Percentiles rank a stretch among this genome's conserved stretches.
These are phyloP conservation scores for Simplicillium aogashimaense DNA, from an alignment of 2,329 filamentous ascomycete species.

Conservation along the genomic window DNA sequence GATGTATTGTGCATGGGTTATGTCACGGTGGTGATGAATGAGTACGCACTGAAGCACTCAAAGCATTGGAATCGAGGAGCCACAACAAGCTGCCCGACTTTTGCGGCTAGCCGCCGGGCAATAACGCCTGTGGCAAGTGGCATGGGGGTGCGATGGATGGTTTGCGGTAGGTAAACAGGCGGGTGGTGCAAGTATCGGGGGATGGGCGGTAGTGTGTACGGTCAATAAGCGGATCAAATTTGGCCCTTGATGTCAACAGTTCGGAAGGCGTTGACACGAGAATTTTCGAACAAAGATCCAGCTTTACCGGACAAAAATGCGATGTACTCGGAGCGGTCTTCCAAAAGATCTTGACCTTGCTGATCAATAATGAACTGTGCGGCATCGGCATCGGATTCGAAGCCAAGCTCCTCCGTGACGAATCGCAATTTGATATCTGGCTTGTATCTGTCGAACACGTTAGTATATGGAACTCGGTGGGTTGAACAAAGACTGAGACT, in stretches of 20 bases:
- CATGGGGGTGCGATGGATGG: too few relatives aligned
- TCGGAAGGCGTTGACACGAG: conserved; percentile 65
- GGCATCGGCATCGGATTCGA: conserved; percentile 85
- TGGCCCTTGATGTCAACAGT: conserved; percentile 96
- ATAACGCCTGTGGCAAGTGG: too few relatives aligned
- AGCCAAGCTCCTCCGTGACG: conserved; percentile 90
- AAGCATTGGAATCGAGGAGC: too few relatives aligned
- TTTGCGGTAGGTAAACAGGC: too few relatives aligned
- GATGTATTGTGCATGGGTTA: too few relatives aligned
- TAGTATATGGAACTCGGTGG: background rate
- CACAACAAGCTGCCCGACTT: too few relatives aligned
- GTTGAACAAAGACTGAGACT: conserved; percentile 28
- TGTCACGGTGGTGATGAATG: too few relatives aligned
- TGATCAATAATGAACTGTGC: conserved; percentile 83
- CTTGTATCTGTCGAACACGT: conserved; percentile 63
- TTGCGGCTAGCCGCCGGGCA: too few relatives aligned
- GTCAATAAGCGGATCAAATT: conserved; percentile 48
- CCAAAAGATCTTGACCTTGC: conserved; percentile 63
- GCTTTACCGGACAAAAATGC: conserved; percentile 68
- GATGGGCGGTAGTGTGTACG: conserved; percentile 3
- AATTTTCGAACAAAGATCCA: conserved; percentile 60
- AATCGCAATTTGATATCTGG: conserved; percentile 81
- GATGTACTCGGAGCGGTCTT: conserved; percentile 66
- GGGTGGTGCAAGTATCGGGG: too few relatives aligned
- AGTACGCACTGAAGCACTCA: too few relatives aligned